These are phyloP conservation scores for Eragrostis tef DNA, from an alignment of 202 grass and related monocot species.

Conservation along the genomic window DNA sequence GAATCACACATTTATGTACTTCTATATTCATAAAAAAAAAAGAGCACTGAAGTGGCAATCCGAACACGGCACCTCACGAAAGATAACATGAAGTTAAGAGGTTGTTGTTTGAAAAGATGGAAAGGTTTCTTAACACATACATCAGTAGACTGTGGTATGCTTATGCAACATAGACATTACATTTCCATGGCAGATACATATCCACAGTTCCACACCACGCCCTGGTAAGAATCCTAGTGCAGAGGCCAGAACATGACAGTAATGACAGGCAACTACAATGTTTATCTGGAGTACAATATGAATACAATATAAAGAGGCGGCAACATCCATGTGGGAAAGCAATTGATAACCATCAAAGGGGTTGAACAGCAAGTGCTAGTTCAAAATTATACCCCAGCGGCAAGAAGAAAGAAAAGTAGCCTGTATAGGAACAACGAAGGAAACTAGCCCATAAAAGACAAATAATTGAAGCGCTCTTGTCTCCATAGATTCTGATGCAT, in stretches of 20 bases:
- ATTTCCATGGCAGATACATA: constrained; percentile 25
- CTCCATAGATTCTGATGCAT: background rate
- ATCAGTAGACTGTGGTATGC: constrained; percentile 15
- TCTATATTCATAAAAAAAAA: background rate
- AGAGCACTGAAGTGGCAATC: background rate
- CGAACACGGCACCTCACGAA: constrained; percentile 21
- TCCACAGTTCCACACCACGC: background rate
- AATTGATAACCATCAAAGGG: constrained; percentile 16
- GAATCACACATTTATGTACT: constrained; percentile 23
- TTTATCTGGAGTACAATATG: constrained; percentile 6
- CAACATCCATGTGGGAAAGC: background rate
- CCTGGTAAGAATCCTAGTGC: background rate
- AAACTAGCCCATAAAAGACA: background rate
- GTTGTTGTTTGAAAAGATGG: constrained; percentile 6
- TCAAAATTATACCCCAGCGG: constrained; percentile 5
- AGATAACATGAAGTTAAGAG: constrained; percentile 14
- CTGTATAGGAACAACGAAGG: too few species aligned
- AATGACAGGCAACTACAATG: constrained; percentile 31
- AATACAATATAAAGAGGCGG: background rate
- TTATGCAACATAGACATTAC: constrained; percentile 19
- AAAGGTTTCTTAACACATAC: background rate
- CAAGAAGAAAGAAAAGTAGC: constrained; percentile 24
- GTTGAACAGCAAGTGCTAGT: background rate
- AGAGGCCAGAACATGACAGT: constrained; percentile 6
- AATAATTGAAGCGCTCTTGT: constrained; percentile 12